Evolutionary conservation across 495 filamentous ascomycete genomes (phyloP).

Genomic region (Tuber indicum): DNA sequence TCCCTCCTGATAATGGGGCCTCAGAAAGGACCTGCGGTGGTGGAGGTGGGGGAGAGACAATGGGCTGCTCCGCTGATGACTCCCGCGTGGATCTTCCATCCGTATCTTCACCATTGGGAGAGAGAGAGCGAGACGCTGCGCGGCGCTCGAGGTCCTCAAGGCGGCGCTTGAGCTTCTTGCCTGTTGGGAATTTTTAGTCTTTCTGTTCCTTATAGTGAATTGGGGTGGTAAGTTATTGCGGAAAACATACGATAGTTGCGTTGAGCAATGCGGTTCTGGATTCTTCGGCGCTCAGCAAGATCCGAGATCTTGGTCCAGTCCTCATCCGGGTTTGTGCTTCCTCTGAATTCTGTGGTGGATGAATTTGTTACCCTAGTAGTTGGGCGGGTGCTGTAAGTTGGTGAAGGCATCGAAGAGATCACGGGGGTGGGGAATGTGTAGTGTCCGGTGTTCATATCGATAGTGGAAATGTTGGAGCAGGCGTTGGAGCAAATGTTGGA

Average conservation of each 20-base stretch:
- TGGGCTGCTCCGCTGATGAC: slow-evolving; percentile 59
- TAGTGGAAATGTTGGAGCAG: not conserved
- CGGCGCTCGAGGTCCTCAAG: slow-evolving; percentile 93
- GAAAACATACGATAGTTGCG: slow-evolving; percentile 87
- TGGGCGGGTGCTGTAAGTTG: slow-evolving; percentile 26
- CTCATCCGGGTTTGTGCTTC: slow-evolving; percentile 91
- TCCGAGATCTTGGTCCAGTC: slow-evolving; percentile 99
- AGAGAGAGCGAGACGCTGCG: slow-evolving; percentile 69
- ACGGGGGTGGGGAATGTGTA: slow-evolving; percentile 31
- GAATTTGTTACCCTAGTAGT: slow-evolving; percentile 31
- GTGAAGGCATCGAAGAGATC: slow-evolving; percentile 28
- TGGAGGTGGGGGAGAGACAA: slow-evolving; percentile 44
- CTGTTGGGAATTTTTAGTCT: slow-evolving; percentile 45
- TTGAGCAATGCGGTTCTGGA: slow-evolving; percentile 97
- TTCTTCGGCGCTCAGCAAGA: slow-evolving; percentile 83
- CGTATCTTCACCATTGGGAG: slow-evolving; percentile 42
- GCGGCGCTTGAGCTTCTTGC: slow-evolving; percentile 97
- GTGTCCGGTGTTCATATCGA: slow-evolving; percentile 37
- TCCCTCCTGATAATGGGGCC: slow-evolving; percentile 28
- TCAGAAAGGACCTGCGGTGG: slow-evolving; percentile 38
- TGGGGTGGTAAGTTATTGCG: not conserved
- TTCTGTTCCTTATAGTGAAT: not conserved
- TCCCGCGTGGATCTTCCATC: slow-evolving; percentile 42
- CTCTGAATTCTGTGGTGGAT: slow-evolving; percentile 89
- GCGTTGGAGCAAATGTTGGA: slow-evolving; percentile 6